Conservation (phyloP, 306 rosid genomes). For the Malus domestica region ASM211411v1 NC_041805.1:14557001-14557500, state of each 20-base stretch:
- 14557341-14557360: neutral
- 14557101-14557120: neutral
- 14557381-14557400: neutral
- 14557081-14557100: neutral
- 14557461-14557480: neutral
- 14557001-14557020: too few species aligned
- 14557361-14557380: neutral
- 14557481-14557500: neutral
- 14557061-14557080: neutral
- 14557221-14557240: too few species aligned
- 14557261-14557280: too few species aligned
- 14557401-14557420: neutral
- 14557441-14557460: neutral
- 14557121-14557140: neutral
- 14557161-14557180: neutral
- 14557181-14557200: neutral
- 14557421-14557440: neutral
- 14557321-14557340: neutral
- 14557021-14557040: too few species aligned
- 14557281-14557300: too few species aligned
- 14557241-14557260: fast-evolving
- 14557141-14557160: neutral
- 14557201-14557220: neutral
- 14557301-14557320: neutral
- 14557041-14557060: neutral